Evolutionary conservation across 768 basidiomycete genomes (phyloP), one percentile per base, ranked within the genome.

Genomic region (Naematelia aurantialba): DNA sequence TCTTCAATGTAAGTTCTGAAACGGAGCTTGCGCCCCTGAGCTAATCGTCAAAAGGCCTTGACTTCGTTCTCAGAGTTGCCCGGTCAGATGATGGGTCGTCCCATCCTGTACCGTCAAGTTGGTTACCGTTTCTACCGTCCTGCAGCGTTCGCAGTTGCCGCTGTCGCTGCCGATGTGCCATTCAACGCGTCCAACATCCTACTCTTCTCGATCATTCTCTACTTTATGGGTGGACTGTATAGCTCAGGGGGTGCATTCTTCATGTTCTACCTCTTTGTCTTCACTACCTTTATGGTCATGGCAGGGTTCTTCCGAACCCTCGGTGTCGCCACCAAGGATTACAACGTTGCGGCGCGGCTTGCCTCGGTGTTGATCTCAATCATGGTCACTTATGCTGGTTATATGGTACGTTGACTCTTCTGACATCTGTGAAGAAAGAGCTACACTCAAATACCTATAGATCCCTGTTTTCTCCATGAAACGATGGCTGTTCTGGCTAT

Each of bases 241-340:
- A 60, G 75, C 10, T 72, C 70, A 12, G 76, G 58, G 24, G 73
- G 73, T 46, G 73, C 73, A 5, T 77, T 65, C 71, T 77, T 77
- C 59, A 84, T 85, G 14, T 80, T 81, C 71, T 79, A 78, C 70
- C 72, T 92, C 4, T 79, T 78, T 63, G 63, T 79, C 45, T 76
- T 81, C 11, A 19, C 82, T 12, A 82, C 85, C 0, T 89, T 82
- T 74, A 79, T 91, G 52, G 75, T 84, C 22, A 87, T 91, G 85
- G 87, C 89, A 76, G 87, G 85, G 0, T 89, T 91, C 81, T 94
- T 92, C 84, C 80, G 89, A 42, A 85, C 84, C 0, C 67, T 83
- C 50, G 72, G 81, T 2, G 75, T 70, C 17, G 60, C 81, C 78
- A 67, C 62, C 1, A 56, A 49, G 34, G 66, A 67, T 61, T 83